These are phyloP conservation scores for Hevea brasiliensis DNA, from an alignment of 345 rosid genomes.

Conservation along the genomic window DNA sequence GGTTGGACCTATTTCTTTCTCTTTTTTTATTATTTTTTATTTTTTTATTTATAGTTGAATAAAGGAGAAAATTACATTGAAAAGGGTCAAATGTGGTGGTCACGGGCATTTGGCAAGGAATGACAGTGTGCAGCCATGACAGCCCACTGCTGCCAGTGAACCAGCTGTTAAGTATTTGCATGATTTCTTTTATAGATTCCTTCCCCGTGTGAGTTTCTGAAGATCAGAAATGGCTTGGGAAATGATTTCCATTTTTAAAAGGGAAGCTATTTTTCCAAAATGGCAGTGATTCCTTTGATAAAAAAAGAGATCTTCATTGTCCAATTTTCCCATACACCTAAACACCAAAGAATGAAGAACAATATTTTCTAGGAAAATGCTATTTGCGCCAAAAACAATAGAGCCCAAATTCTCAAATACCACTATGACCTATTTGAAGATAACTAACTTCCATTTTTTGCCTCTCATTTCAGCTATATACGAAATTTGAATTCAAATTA, in stretches of 20 bases:
- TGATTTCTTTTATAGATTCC: not conserved
- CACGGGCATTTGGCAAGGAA: not conserved
- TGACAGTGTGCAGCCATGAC: not conserved
- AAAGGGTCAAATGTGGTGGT: not conserved
- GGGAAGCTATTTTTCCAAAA: not conserved
- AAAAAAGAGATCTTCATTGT: not conserved
- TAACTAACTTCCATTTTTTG: not conserved
- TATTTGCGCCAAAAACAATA: not conserved
- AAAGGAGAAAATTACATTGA: not conserved
- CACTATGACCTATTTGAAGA: not conserved
- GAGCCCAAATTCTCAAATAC: not conserved
- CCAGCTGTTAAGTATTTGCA: not conserved
- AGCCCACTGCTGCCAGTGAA: not conserved
- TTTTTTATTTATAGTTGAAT: too few relatives aligned
- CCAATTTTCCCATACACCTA: not conserved
- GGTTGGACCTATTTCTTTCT: not conserved
- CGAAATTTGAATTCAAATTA: not conserved
- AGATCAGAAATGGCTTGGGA: not conserved
- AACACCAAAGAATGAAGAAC: not conserved
- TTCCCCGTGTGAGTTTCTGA: not conserved
- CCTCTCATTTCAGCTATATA: not conserved
- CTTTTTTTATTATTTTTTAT: too few relatives aligned
- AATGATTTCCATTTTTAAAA: not conserved
- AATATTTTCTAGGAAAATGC: not conserved
- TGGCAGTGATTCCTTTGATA: not conserved